Evolutionary conservation across 345 rosid species (phyloP), one percentile per base, ranked within the genome.

Genomic region (Mercurialis annua): DNA sequence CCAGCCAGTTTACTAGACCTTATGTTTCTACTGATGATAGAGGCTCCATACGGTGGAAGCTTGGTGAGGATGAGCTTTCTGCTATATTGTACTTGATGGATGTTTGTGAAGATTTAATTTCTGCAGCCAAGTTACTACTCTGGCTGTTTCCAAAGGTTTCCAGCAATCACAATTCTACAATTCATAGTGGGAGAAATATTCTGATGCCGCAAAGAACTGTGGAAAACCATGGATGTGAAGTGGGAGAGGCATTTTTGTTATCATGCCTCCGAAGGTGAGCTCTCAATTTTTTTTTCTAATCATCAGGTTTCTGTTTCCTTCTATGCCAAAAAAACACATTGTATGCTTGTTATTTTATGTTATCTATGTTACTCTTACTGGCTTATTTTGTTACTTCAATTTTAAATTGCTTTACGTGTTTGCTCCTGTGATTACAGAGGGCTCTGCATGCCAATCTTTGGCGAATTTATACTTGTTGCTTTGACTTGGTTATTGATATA

Each of bases 61-160:
- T 94, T 69, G 89, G 92, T 67, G 96, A 85, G 78, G 96, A 91
- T 65, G 98, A 91, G 81, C 79, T 94, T 57, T 87, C 92, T 69
- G 66, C 85, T 53, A 67, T 94, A 65, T 69, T 91, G 72, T 89
- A 86, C 80, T 71, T 94, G 71, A 72, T 94, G 85, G 99, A 94
- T 83, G 71, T 81, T 54, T 87, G 89, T 76, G 68, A 78, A 51
- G 99, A 91, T 72, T 80, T 82, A 72, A 86, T 82, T 75, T 87
- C 88, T 48, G 90, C 87, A 33, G 83, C 80, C 73, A 92, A 86
- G 71, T 87, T 95, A 71, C 80, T 92, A 67, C 82, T 92, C n/a
- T 92, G 99, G 99, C 68, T 95, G 76, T 77, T 92, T 79, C 90
- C 99, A 59, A 90, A 83, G 85, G 86, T 66, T 70, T 76, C 74